Percentiles rank a stretch among this genome's conserved stretches.
These are phyloP conservation scores for Albophoma yamanashiensis DNA, from an alignment of 2,329 filamentous ascomycete species.

Conservation along the genomic window DNA sequence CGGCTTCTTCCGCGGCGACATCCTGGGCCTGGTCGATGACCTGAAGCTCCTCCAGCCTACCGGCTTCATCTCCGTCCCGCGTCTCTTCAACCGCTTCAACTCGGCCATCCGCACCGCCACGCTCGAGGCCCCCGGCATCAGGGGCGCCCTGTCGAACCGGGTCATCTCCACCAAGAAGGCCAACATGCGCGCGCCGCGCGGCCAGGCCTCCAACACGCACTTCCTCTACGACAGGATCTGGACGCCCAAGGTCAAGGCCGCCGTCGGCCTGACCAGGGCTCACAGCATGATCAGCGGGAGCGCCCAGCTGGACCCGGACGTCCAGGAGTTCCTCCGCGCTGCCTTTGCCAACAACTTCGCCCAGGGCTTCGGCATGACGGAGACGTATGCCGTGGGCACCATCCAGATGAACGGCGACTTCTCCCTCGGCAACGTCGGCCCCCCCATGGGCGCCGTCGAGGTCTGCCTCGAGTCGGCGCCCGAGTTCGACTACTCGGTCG, in stretches of 20 bases:
- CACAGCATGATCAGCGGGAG: constrained; percentile 76
- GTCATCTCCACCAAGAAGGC: constrained; percentile 73
- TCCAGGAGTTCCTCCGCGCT: constrained; percentile 82
- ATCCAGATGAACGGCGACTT: constrained; percentile 64
- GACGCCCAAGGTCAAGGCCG: constrained; percentile 77
- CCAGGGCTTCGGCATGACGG: constrained; percentile 90
- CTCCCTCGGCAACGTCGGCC: constrained; percentile 71
- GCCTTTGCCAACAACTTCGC: constrained; percentile 68
- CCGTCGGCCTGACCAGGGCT: constrained; percentile 66
- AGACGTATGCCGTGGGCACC: constrained; percentile 72
- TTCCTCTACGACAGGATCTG: constrained; percentile 78
- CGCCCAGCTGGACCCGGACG: constrained; percentile 77
- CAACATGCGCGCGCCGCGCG: constrained; percentile 59
- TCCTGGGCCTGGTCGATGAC: constrained; percentile 78
- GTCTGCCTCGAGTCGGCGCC: constrained; percentile 77
- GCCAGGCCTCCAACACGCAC: constrained; percentile 70
- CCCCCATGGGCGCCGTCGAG: constrained; percentile 56
- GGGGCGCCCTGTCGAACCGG: constrained; percentile 69
- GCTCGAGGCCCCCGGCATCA: constrained; percentile 66
- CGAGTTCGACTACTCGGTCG: constrained; percentile 84
- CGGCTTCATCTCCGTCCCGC: constrained; percentile 77
- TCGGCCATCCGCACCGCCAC: constrained; percentile 72
- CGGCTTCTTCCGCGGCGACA: constrained; percentile 91
- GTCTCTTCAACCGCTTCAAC: constrained; percentile 85
- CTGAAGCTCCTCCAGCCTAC: constrained; percentile 79